These are phyloP conservation scores for Phytophthora chlamydospora DNA, from an alignment of 352 stramenopile species.

Conservation along the genomic window DNA sequence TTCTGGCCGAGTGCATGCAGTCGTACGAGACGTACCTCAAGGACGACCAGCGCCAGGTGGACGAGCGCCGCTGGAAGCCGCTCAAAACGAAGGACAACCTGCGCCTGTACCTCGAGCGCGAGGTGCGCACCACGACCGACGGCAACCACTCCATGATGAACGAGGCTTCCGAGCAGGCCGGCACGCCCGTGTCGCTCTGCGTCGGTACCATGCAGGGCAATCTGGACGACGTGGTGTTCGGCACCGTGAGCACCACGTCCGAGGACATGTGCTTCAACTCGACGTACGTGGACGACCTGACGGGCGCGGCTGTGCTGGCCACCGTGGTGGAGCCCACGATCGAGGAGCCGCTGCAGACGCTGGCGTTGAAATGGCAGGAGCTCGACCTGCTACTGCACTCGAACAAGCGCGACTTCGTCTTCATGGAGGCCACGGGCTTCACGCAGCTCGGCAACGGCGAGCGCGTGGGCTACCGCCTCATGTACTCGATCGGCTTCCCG, in stretches of 20 bases:
- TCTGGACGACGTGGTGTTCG: constrained; percentile 47
- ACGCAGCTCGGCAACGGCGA: constrained; percentile 37
- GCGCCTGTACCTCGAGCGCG: constrained; percentile 36
- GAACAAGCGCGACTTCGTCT: constrained; percentile 49
- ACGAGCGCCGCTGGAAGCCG: constrained; percentile 52
- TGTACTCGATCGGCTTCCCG: constrained; percentile 49
- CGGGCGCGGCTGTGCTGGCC: constrained; percentile 28
- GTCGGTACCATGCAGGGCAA: constrained; percentile 43
- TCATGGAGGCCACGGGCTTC: constrained; percentile 46
- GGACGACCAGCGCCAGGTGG: constrained; percentile 28
- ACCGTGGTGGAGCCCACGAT: constrained; percentile 35
- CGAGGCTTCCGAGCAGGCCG: constrained; percentile 36
- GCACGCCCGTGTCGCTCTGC: constrained; percentile 35
- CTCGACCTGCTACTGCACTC: constrained; percentile 33
- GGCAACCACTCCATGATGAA: constrained; percentile 36
- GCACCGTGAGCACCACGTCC: constrained; percentile 33
- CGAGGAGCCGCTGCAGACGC: constrained; percentile 37
- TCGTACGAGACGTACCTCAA: constrained; percentile 37
- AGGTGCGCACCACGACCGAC: constrained; percentile 38
- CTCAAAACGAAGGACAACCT: constrained; percentile 42
- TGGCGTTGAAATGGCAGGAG: constrained; percentile 44
- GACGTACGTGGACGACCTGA: constrained; percentile 41
- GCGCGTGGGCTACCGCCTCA: constrained; percentile 43
- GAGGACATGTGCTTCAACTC: constrained; percentile 44
- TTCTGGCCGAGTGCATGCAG: constrained; percentile 33